Evolutionary conservation across 257 asterid genomes (phyloP), one percentile per base, ranked within the genome.

Genomic region (Penstemon davidsonii): DNA sequence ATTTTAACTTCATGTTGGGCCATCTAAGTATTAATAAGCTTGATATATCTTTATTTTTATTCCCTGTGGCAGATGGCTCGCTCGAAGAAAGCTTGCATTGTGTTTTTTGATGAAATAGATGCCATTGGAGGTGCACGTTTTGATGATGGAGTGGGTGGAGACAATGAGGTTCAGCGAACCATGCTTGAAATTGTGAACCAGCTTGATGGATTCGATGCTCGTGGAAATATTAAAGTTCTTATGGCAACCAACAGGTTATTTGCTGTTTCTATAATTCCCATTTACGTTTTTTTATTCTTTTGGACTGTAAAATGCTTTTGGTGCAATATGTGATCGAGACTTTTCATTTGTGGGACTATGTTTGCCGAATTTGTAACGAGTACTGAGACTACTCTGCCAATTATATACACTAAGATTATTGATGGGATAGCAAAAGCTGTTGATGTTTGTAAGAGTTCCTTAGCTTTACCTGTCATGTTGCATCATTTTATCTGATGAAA

Each of bases 61-160:
- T 25, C 33, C 51, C 19, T 67, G 13, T 64, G 73, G 78, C 88
- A 93, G 99, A 91, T 93, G 97, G 99, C 99, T 55, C 96, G 99
- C 68, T 93, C 99, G 47, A 93, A 93, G 64, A 93, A 93, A 72
- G 99, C 99, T 39, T 94, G 99, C 84, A 94, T 94, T 47, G 96
- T 94, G 19, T 94, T 94, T 77, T 93, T 94, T 53, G 99, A 91
- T 75, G 99, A 94, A 83, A 83, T 94, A 45, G 97, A 94, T 66
- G 99, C 99, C 62, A 94, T 94, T 67, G 99, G 99, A 50, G 99
- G 99, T 69, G 99, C 97, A 62, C 73, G 99, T 39, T 94, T 94
- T 76, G 97, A 91, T 77, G 99, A 91, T 79, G 99, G 99, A 9
- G 95, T 82, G 7, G 99, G 99, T 63, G 99, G 99, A 60, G 97